These are phyloP conservation scores for Leccinum aurantiacum DNA, from an alignment of 768 basidiomycete species.

Conservation along the genomic window DNA sequence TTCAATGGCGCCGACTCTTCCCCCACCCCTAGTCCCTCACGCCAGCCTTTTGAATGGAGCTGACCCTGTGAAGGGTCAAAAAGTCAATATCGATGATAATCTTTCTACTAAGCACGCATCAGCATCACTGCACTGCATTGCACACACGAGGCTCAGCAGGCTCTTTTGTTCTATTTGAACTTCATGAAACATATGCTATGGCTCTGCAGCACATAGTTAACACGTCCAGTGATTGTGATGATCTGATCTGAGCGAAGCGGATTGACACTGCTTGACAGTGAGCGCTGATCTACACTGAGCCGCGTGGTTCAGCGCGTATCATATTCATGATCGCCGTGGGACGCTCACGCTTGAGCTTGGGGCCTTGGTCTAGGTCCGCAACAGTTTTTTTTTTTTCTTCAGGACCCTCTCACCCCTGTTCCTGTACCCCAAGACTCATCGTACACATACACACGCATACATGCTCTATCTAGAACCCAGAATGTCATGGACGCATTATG, in stretches of 20 bases:
- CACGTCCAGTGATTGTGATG: conserved; percentile 5
- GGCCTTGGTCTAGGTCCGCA: not conserved
- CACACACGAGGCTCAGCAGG: not conserved
- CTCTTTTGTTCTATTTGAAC: not conserved
- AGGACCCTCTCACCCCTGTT: not conserved
- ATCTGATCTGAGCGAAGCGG: conserved; percentile 3
- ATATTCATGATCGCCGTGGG: conserved; percentile 5
- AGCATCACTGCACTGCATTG: not conserved
- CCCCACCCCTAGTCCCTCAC: conserved; percentile 1
- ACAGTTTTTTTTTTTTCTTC: not conserved
- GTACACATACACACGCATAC: not conserved
- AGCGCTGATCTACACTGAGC: conserved; percentile 11
- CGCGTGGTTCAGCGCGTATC: conserved; percentile 5
- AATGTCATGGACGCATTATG: not conserved
- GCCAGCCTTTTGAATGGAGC: not conserved
- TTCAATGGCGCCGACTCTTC: conserved; percentile 19
- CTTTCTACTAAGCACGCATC: not conserved
- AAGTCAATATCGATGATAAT: not conserved
- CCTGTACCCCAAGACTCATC: not conserved
- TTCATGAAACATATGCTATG: not conserved
- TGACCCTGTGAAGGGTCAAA: not conserved
- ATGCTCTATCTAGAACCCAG: not conserved
- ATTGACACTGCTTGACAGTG: not conserved
- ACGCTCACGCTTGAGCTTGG: not conserved
- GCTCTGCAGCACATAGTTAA: not conserved